A percentile compares a stretch with the other conserved stretches of the same genome.
Conservation (phyloP, 345 rosid genomes). For the Salix arbutifolia region DNA sequence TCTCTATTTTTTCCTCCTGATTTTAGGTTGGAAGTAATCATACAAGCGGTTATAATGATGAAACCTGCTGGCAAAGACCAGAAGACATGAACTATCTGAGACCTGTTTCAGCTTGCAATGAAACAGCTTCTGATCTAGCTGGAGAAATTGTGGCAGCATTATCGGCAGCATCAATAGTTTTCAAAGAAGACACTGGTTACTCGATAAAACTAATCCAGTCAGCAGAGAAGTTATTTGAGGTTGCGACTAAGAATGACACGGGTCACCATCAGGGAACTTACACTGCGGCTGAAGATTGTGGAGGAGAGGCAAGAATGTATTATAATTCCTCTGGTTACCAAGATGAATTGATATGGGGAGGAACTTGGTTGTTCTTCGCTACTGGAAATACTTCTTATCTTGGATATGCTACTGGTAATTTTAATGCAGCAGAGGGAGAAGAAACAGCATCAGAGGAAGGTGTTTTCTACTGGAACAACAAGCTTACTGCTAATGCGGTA, state of each 20-base stretch:
- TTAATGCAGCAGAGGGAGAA: conserved; percentile 35
- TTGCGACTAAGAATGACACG: conserved; percentile 21
- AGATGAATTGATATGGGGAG: conserved; percentile 62
- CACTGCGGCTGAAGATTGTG: conserved; percentile 33
- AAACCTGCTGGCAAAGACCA: conserved; percentile 64
- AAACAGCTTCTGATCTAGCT: conserved; percentile 46
- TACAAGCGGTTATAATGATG: conserved; percentile 27
- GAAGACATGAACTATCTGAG: conserved; percentile 56
- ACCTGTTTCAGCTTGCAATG: conserved; percentile 38
- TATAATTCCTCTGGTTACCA: conserved; percentile 48
- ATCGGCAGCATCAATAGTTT: conserved; percentile 57
- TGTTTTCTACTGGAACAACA: conserved; percentile 59
- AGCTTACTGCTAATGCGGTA: conserved; percentile 48
- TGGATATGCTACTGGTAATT: conserved; percentile 31
- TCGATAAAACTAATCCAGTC: conserved; percentile 23
- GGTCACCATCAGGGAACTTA: conserved; percentile 26
- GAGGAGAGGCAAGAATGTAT: conserved; percentile 40
- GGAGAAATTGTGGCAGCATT: conserved; percentile 55
- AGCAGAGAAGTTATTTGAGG: conserved; percentile 38
- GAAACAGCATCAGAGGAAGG: conserved; percentile 38
- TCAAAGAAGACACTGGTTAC: conserved; percentile 38
- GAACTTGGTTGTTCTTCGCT: conserved; percentile 56
- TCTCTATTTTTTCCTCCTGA: neutral
- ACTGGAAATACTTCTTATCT: conserved; percentile 52
- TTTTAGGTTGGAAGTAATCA: conserved; percentile 50